These are phyloP conservation scores for Fomitopsis pinicola DNA, from an alignment of 1,284 basidiomycete genomes.

Conservation along the genomic window DNA sequence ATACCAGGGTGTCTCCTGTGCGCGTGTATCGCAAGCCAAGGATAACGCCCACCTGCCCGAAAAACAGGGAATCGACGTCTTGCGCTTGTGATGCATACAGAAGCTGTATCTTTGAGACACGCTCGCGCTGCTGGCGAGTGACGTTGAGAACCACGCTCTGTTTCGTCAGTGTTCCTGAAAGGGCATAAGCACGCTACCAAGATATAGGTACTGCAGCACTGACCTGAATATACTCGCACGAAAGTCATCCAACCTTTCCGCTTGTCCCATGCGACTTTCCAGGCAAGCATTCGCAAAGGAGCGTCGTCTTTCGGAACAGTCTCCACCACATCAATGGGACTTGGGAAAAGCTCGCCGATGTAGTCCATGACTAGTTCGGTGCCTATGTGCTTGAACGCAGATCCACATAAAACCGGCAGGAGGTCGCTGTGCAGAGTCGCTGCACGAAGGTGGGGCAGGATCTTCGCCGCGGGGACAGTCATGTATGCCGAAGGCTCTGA, in stretches of 20 bases:
- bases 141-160: conserved; percentile 66
- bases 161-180: conserved; percentile 60
- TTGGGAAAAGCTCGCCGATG: conserved; percentile 76
- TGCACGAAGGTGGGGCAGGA: conserved; percentile 63
- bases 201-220: conserved; percentile 10
- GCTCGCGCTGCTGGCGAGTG: conserved; percentile 67
- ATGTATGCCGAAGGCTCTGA: conserved; percentile 61
- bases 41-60: conserved; percentile 83
- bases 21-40: conserved; percentile 80
- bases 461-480: conserved; percentile 40
- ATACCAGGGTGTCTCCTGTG: conserved; percentile 83
- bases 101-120: conserved; percentile 72
- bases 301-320: conserved; percentile 39
- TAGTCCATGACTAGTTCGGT: conserved; percentile 82
- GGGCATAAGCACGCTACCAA: conserved; percentile 4
- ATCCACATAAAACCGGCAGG: conserved; percentile 80
- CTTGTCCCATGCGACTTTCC: conserved; percentile 88
- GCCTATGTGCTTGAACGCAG: conserved; percentile 78
- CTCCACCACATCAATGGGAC: conserved; percentile 61
- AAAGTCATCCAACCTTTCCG: conserved; percentile 89
- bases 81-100: conserved; percentile 77
- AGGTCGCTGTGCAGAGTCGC: conserved; percentile 66
- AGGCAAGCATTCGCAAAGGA: conserved; percentile 68
- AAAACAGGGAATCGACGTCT: conserved; percentile 78
- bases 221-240: conserved; percentile 84